phyloP scores from a whole-genome alignment of 1,139 yeast genomes.

The Magnusiomyces tetraspermus region DNA sequence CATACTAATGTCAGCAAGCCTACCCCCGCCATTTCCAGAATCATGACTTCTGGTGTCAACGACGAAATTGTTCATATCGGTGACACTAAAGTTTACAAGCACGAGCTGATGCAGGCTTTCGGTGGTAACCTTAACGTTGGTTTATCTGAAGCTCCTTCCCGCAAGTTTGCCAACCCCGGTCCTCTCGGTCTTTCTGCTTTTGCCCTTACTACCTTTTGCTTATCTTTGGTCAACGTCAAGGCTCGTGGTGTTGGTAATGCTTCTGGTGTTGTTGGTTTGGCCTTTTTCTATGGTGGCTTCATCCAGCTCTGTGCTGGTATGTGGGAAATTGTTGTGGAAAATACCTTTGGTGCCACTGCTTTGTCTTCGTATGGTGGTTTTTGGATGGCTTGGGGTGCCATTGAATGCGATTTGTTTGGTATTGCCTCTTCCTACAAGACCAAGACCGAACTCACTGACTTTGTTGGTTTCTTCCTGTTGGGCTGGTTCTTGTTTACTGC shows the following conservation, averaged over 20 bases:
- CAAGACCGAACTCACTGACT: slow-evolving; percentile 37
- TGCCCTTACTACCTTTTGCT: slow-evolving; percentile 73
- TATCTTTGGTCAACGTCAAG: slow-evolving; percentile 51
- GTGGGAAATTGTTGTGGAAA: slow-evolving; percentile 60
- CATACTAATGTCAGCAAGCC: neutral
- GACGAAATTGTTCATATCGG: slow-evolving; percentile 60
- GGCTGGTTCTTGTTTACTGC: slow-evolving; percentile 77
- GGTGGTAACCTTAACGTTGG: slow-evolving; percentile 66
- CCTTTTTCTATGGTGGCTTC: slow-evolving; percentile 75
- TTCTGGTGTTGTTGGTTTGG: slow-evolving; percentile 59
- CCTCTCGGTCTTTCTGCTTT: slow-evolving; percentile 81
- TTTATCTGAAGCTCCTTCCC: slow-evolving; percentile 49
- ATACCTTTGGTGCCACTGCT: slow-evolving; percentile 84
- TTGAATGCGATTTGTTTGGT: slow-evolving; percentile 63
- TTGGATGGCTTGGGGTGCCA: slow-evolving; percentile 71
- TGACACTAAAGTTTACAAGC: slow-evolving; percentile 50
- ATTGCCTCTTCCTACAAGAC: slow-evolving; percentile 48
- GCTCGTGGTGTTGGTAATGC: slow-evolving; percentile 48
- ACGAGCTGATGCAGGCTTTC: slow-evolving; percentile 51
- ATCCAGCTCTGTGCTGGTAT: slow-evolving; percentile 67
- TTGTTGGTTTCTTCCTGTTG: slow-evolving; percentile 63
- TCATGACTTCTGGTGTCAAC: slow-evolving; percentile 18
- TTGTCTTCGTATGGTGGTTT: slow-evolving; percentile 75
- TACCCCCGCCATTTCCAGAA: slow-evolving; percentile 3
- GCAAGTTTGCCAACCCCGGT: slow-evolving; percentile 76